A percentile compares a stretch with the other conserved stretches of the same genome.
Evolutionary conservation across 1,139 yeast genomes (phyloP).

Genomic region (Trichomonascaceae sp.): DNA sequence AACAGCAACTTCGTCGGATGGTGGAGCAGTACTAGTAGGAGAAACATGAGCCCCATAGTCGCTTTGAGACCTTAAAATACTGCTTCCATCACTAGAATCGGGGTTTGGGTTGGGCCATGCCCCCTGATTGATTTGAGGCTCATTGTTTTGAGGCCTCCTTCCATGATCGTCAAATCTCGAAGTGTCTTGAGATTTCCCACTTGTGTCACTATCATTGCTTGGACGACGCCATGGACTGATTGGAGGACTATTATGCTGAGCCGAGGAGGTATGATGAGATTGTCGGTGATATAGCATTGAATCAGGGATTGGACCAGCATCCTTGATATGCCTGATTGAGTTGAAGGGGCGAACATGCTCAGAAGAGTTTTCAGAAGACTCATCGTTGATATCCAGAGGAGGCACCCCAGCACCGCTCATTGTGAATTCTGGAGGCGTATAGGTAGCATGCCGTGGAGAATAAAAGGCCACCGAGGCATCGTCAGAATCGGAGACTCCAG

Average conservation of each 20-base stretch:
- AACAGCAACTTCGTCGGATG: not conserved
- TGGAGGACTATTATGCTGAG: not conserved
- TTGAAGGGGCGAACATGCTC: not conserved
- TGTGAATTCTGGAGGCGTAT: constrained; percentile 8
- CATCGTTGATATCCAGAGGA: not conserved
- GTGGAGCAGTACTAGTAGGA: not conserved
- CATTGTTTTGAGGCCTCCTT: not conserved
- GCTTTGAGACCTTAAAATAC: not conserved
- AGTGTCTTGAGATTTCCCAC: not conserved
- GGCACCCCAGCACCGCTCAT: not conserved
- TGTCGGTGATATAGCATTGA: not conserved
- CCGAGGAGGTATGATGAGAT: not conserved
- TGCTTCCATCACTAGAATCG: not conserved
- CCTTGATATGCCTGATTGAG: not conserved
- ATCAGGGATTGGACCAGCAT: not conserved
- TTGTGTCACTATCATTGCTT: not conserved
- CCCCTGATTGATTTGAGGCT: not conserved
- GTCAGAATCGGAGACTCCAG: constrained; percentile 8
- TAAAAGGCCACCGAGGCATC: constrained; percentile 9
- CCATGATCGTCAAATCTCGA: not conserved
- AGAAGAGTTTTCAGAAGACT: not conserved
- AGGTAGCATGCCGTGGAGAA: constrained; percentile 4
- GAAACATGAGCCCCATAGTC: not conserved
- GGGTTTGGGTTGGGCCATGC: not conserved
- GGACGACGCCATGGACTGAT: not conserved